Evolutionary conservation across 345 rosid species (phyloP).

Genomic region (Eucalyptus lansdowneana): DNA sequence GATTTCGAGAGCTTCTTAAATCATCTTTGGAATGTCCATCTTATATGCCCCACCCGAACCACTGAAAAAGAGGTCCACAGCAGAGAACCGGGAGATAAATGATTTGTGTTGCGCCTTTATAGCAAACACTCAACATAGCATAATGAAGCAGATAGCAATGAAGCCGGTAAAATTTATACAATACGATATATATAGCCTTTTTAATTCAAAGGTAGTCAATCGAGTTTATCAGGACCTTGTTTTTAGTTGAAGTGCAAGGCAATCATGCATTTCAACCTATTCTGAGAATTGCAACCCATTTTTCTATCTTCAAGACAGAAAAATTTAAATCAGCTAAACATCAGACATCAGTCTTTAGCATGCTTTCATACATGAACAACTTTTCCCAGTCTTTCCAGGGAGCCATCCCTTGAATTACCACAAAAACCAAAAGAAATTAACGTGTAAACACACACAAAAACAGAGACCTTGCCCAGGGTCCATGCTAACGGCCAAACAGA

Average conservation of each 20-base stretch:
- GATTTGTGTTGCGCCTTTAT: neutral
- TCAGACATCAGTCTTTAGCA: neutral
- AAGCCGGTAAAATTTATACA: neutral
- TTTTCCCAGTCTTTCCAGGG: neutral
- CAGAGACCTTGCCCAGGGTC: neutral
- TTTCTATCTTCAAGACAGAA: neutral
- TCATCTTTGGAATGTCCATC: neutral
- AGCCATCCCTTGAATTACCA: no score
- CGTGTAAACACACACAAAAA: neutral
- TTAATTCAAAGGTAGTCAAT: neutral
- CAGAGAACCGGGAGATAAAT: neutral
- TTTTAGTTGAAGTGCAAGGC: neutral
- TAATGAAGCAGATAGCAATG: neutral
- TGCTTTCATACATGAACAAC: neutral
- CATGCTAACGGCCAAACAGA: neutral
- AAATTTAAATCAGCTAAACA: neutral
- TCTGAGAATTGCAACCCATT: neutral
- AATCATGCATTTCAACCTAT: neutral
- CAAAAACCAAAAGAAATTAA: neutral
- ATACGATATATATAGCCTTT: neutral
- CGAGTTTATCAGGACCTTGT: neutral
- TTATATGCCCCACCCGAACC: neutral
- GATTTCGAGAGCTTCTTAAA: neutral
- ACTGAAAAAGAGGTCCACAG: neutral
- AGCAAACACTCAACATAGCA: neutral